Evolutionary conservation across 768 basidiomycete species (phyloP).

Genomic region (Cystoderma amianthinum): DNA sequence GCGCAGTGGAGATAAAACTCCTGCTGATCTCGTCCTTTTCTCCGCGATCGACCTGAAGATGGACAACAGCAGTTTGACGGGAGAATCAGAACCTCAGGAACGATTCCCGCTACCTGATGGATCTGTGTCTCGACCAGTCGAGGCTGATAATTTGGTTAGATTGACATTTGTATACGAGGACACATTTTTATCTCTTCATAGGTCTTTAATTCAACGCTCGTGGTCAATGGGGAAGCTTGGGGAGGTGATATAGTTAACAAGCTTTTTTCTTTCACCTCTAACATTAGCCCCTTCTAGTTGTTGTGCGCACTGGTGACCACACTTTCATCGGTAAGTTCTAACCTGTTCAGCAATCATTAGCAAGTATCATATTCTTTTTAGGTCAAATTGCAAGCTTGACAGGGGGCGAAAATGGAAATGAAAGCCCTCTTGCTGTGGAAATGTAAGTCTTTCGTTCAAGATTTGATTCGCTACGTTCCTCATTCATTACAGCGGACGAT

Average conservation of each 20-base stretch:
- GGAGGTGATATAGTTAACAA: too few relatives aligned
- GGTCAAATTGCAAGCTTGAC: conserved; percentile 66
- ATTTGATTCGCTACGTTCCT: conserved; percentile 4
- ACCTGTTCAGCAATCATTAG: too few relatives aligned
- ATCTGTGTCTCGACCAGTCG: conserved; percentile 39
- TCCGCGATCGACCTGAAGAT: conserved; percentile 58
- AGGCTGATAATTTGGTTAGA: conserved; percentile 58
- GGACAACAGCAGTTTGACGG: conserved; percentile 66
- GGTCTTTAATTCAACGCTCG: conserved; percentile 66
- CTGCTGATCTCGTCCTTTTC: conserved; percentile 58
- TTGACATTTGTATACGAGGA: not conserved
- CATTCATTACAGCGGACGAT: conserved; percentile 34
- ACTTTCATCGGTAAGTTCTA: too few relatives aligned
- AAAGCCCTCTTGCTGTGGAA: conserved; percentile 60
- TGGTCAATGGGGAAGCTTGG: conserved; percentile 70
- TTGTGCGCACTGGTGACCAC: too few relatives aligned
- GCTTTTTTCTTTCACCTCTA: too few relatives aligned
- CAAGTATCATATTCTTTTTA: too few relatives aligned
- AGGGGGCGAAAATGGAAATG: conserved; percentile 55
- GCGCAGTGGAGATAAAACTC: conserved; percentile 67
- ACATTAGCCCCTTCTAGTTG: too few relatives aligned
- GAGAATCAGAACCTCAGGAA: conserved; percentile 67
- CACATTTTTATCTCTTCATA: conserved; percentile 12
- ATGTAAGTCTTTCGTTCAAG: conserved; percentile 33
- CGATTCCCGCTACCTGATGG: conserved; percentile 42